Conservation (phyloP, 2,329 filamentous ascomycete species). For the Calonectria crousiana region DNA sequence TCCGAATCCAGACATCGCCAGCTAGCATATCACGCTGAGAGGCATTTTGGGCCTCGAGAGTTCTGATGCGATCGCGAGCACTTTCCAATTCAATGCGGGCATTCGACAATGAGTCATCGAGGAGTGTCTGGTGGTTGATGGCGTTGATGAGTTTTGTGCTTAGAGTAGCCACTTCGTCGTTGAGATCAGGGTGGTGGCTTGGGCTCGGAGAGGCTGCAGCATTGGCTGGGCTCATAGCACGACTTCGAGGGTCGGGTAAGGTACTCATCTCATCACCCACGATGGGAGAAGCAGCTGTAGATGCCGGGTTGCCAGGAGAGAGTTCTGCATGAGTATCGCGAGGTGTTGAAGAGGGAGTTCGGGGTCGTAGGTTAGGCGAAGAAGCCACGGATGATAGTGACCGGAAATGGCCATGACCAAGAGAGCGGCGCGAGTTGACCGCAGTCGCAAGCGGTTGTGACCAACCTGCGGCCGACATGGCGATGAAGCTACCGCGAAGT, state of each 20-base stretch:
- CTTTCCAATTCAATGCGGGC: slow-evolving; percentile 86
- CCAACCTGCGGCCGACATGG: slow-evolving; percentile 61
- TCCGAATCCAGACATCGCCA: slow-evolving; percentile 81
- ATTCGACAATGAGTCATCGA: slow-evolving; percentile 88
- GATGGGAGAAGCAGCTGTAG: slow-evolving; percentile 56
- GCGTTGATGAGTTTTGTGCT: slow-evolving; percentile 97
- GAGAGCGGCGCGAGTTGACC: slow-evolving; percentile 48
- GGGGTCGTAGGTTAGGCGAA: slow-evolving; percentile 53
- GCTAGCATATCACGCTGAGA: slow-evolving; percentile 79
- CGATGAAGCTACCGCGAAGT: slow-evolving; percentile 60
- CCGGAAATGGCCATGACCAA: slow-evolving; percentile 66
- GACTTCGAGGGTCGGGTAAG: slow-evolving; percentile 73
- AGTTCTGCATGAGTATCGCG: slow-evolving; percentile 56
- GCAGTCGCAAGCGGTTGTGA: slow-evolving; percentile 55
- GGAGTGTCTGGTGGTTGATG: slow-evolving; percentile 93
- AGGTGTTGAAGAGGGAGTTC: slow-evolving; percentile 49
- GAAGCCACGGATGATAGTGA: slow-evolving; percentile 66
- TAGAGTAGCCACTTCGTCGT: slow-evolving; percentile 85
- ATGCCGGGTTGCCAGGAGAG: slow-evolving; percentile 51
- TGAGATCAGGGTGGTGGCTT: slow-evolving; percentile 66
- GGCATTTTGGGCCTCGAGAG: slow-evolving; percentile 75
- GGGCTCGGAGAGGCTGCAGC: slow-evolving; percentile 49
- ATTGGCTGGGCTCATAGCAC: slow-evolving; percentile 60
- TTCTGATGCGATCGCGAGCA: slow-evolving; percentile 74
- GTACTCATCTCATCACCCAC: slow-evolving; percentile 76